Evolutionary conservation across 2,329 filamentous ascomycete genomes (phyloP).

Genomic region (Cladosporium cucumerinum): DNA sequence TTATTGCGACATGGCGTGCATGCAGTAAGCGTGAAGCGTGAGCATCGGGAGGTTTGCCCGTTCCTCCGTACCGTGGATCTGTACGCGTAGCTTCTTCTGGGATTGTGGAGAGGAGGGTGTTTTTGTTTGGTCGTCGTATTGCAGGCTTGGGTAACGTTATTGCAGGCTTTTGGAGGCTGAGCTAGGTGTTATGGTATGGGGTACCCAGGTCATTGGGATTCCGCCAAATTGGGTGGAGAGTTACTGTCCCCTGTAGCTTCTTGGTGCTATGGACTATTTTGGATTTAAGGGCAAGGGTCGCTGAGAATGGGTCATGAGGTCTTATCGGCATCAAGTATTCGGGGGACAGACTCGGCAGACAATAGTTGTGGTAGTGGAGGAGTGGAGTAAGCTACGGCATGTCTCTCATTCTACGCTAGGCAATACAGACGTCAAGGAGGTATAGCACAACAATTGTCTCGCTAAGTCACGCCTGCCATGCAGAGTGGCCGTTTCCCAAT

Average conservation of each 20-base stretch:
- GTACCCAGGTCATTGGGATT: background rate
- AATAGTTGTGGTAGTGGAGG: slow-evolving; percentile 2
- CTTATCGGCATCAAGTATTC: background rate
- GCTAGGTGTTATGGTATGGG: background rate
- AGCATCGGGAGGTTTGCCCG: background rate
- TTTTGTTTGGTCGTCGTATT: background rate
- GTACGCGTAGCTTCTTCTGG: background rate
- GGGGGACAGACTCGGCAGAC: background rate
- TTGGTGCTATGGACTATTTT: background rate
- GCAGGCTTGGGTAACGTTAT: background rate
- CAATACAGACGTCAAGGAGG: background rate
- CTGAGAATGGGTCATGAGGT: background rate
- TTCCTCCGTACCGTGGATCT: slow-evolving; percentile 12
- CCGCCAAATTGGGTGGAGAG: background rate
- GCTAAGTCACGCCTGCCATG: background rate
- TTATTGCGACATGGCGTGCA: slow-evolving; percentile 1
- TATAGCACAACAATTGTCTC: background rate
- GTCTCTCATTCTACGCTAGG: background rate
- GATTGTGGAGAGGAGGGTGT: background rate
- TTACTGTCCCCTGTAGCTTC: background rate
- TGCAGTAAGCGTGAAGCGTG: slow-evolving; percentile 1
- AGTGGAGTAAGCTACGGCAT: slow-evolving; percentile 1
- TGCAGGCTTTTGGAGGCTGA: background rate
- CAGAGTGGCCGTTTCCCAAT: background rate
- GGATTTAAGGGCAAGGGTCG: background rate